These are phyloP conservation scores for Penicillium sp. DNA, from an alignment of 2,329 filamentous ascomycete species.

Conservation along the genomic window DNA sequence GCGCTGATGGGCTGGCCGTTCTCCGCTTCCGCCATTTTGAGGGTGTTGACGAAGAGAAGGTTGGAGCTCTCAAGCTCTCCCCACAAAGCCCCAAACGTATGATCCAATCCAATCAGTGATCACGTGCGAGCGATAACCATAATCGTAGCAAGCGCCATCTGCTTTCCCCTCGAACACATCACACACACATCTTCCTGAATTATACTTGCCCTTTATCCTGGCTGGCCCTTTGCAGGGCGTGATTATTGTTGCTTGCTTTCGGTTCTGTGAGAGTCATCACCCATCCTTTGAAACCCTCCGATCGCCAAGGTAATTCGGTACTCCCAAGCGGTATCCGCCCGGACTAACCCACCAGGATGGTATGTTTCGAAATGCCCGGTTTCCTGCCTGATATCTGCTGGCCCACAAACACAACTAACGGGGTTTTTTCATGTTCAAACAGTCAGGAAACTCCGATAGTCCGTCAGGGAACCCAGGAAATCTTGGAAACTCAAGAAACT, in stretches of 20 bases:
- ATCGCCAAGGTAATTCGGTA: slow-evolving; percentile 6
- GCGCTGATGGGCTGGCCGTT: slow-evolving; percentile 37
- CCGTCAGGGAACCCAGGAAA: background rate
- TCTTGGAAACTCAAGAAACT: slow-evolving; percentile 28
- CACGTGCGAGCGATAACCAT: slow-evolving; percentile 21
- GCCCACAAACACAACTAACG: background rate
- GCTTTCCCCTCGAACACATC: slow-evolving; percentile 4
- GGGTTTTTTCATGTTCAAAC: background rate
- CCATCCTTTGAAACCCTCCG: background rate
- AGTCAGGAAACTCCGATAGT: slow-evolving; percentile 1
- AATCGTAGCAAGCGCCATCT: background rate
- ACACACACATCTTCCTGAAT: background rate
- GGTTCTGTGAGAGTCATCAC: slow-evolving; percentile 1
- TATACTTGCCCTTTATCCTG: background rate
- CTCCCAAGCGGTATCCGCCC: slow-evolving; percentile 3
- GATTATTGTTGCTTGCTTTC: background rate
- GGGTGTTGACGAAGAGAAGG: background rate
- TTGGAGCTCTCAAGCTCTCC: slow-evolving; percentile 17
- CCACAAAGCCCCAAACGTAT: slow-evolving; percentile 17
- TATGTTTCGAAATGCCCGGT: slow-evolving; percentile 20
- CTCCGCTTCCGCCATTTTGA: slow-evolving; percentile 29
- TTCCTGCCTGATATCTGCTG: slow-evolving; percentile 10
- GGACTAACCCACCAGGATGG: slow-evolving; percentile 23
- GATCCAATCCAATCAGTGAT: slow-evolving; percentile 31
- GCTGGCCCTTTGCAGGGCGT: slow-evolving; percentile 3